Evolutionary conservation across 306 rosid species (phyloP).

Genomic region (Prosopis cineraria): DNA sequence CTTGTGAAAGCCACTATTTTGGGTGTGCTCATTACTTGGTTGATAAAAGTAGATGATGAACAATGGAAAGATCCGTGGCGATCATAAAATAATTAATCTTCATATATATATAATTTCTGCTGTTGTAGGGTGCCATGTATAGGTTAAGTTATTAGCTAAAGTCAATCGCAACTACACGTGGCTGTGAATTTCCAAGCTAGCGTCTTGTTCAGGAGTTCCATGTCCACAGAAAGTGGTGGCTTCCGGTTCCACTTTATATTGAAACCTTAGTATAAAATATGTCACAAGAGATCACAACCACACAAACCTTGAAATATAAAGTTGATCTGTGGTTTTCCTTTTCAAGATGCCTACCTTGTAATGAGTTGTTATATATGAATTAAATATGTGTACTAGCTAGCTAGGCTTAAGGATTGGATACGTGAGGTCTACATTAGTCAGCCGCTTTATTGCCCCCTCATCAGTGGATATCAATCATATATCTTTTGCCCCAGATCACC

Average conservation of each 20-base stretch:
- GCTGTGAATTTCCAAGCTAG: background rate
- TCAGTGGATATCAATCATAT: background rate
- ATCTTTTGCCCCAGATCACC: background rate
- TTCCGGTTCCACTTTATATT: constrained; percentile 25
- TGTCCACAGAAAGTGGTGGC: constrained; percentile 19
- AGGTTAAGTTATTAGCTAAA: background rate
- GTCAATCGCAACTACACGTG: background rate
- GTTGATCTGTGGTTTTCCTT: constrained; percentile 14
- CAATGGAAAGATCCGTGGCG: background rate
- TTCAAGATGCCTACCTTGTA: constrained; percentile 24
- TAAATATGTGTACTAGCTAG: background rate
- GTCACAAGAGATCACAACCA: constrained; percentile 7
- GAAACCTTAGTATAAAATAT: background rate
- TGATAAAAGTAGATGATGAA: constrained; percentile 4
- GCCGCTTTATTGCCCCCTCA: background rate
- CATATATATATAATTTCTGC: no score
- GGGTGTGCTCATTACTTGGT: constrained; percentile 22
- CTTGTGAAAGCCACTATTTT: background rate
- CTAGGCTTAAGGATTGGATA: background rate
- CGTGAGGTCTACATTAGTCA: background rate
- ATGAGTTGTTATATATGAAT: no score
- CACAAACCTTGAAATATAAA: constrained; percentile 4
- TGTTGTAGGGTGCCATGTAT: background rate
- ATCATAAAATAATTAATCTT: no score
- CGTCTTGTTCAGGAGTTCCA: background rate